phyloP scores from a whole-genome alignment of 2,329 filamentous ascomycete genomes.

The Pestalotiopsis sp. region DNA sequence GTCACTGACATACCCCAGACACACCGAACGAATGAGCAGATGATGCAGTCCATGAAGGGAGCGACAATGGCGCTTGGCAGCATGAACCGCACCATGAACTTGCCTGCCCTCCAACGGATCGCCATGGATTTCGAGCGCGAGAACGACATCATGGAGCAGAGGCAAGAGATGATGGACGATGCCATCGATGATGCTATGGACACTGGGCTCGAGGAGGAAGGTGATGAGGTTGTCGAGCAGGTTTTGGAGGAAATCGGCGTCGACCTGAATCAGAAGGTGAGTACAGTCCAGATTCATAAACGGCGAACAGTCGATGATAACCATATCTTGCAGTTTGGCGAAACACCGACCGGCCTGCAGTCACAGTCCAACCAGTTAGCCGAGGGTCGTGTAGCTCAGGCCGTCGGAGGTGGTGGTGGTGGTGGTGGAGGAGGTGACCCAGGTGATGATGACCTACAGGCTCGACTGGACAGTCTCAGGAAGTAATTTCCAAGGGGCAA shows the following conservation, averaged over 20 bases:
- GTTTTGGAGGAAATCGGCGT: conserved; percentile 96
- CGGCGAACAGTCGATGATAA: conserved; percentile 27
- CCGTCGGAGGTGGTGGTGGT: conserved; percentile 67
- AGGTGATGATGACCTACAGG: conserved; percentile 92
- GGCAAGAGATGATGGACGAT: conserved; percentile 99
- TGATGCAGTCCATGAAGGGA: conserved; percentile 99
- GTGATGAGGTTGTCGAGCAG: conserved; percentile 95
- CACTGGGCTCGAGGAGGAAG: conserved; percentile 86
- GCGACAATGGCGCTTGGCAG: conserved; percentile 89
- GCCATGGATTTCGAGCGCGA: conserved; percentile 99
- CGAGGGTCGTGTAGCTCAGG: conserved; percentile 82
- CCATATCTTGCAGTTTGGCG: conserved; percentile 69
- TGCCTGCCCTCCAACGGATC: conserved; percentile 91
- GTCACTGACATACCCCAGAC: conserved; percentile 58
- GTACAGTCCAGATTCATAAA: conserved; percentile 32
- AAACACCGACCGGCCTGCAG: conserved; percentile 85
- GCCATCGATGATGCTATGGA: conserved; percentile 97
- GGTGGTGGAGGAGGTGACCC: conserved; percentile 46
- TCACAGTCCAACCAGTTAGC: conserved; percentile 62
- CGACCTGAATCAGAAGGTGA: conserved; percentile 85
- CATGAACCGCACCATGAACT: conserved; percentile 98
- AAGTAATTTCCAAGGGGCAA: conserved; percentile 38
- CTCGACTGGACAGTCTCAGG: conserved; percentile 84
- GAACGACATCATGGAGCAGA: conserved; percentile 99
- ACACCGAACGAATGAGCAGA: conserved; percentile 96